phyloP scores from a whole-genome alignment of 495 filamentous ascomycete species.

The Penicillium maclennaniae region DNA sequence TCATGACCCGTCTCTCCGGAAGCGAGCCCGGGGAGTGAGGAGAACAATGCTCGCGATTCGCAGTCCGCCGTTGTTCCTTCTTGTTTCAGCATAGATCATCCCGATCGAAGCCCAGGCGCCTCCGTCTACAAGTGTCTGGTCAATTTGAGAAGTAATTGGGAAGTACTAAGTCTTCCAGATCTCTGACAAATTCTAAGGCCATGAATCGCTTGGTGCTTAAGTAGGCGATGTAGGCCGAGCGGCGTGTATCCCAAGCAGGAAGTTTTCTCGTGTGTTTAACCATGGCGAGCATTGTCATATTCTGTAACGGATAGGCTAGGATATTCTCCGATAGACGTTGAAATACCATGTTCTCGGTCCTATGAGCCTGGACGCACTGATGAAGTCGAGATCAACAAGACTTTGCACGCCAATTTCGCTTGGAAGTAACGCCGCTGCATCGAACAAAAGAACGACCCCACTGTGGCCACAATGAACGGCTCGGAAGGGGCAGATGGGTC shows the following conservation, averaged over 20 bases:
- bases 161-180: too few relatives aligned
- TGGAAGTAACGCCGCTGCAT: neutral
- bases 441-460: neutral
- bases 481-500: constrained; percentile 12
- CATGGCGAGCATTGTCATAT: too few relatives aligned
- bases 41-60: neutral
- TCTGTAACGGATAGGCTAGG: too few relatives aligned
- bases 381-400: neutral
- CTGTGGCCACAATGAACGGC: constrained; percentile 6
- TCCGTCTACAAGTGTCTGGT: neutral
- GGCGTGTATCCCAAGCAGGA: neutral
- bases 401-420: constrained; percentile 12
- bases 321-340: too few relatives aligned
- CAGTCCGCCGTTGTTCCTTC: neutral
- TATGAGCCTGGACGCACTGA: too few relatives aligned
- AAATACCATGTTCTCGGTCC: too few relatives aligned
- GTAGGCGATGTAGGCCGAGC: too few relatives aligned
- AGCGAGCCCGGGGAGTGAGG: neutral
- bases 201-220: too few relatives aligned
- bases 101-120: neutral
- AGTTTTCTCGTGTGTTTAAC: too few relatives aligned
- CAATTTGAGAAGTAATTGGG: neutral
- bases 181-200: too few relatives aligned
- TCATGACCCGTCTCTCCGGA: too few relatives aligned
- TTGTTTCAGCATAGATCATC: constrained; percentile 3